Conservation (phyloP, 257 asterid species). For the Solanum medicagineum region DNA sequence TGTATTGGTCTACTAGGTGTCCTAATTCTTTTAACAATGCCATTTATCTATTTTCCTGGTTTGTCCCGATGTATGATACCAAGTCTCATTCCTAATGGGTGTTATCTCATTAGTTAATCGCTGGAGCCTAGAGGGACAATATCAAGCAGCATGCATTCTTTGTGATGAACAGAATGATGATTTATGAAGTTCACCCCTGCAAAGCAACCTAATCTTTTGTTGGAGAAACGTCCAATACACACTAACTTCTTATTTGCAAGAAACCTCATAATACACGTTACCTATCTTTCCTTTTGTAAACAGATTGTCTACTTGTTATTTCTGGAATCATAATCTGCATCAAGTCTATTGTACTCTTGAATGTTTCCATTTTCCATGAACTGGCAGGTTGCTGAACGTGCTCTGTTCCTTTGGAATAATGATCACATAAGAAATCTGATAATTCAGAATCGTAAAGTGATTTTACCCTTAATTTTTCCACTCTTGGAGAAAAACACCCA, state of each 20-base stretch:
- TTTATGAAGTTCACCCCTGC: background rate
- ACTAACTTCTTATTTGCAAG: background rate
- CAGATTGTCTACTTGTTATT: background rate
- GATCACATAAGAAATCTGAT: constrained; percentile 45
- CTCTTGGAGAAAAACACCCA: constrained; percentile 30
- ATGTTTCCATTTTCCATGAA: background rate
- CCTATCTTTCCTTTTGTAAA: background rate
- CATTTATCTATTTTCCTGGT: background rate
- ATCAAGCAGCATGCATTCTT: background rate
- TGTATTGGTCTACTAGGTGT: background rate
- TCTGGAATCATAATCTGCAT: background rate
- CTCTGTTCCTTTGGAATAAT: constrained; percentile 54
- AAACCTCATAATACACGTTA: background rate
- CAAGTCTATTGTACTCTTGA: background rate
- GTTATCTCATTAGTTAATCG: background rate
- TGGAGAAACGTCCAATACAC: background rate
- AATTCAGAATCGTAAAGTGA: constrained; percentile 25
- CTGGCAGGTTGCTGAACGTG: constrained; percentile 58
- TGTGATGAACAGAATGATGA: background rate
- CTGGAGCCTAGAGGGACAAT: background rate
- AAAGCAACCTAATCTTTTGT: background rate
- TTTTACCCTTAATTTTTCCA: constrained; percentile 44
- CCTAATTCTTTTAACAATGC: background rate
- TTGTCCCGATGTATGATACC: background rate
- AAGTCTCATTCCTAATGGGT: background rate